Evolutionary conservation across 257 asterid species (phyloP), one percentile per base, ranked within the genome.

Genomic region (Lavandula angustifolia): DNA sequence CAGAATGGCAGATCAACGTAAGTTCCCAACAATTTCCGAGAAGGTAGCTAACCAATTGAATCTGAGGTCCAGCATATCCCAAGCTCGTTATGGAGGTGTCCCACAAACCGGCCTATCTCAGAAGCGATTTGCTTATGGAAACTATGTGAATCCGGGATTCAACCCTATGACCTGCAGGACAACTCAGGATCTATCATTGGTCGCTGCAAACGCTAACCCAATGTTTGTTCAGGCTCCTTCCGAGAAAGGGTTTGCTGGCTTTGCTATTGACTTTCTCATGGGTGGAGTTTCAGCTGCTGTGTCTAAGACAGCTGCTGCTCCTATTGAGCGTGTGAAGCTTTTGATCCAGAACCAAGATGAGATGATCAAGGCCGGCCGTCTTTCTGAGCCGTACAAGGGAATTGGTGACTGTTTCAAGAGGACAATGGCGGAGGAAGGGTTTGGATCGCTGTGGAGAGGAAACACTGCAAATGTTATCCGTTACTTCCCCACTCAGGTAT

Each of bases 231-330:
- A 81, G 78, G 97, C 97, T 71, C 97, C 97, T 4, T 47, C 83
- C 42, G 97, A 90, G 83, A 90, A 90, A 76, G 96, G 97, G 1
- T 1, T 84, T 0, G 71, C 82, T 22, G 73, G 90, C 44, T 90
- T 90, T 72, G 97, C 95, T 4, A 85, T 84, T 48, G 97, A 90
- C 62, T 90, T 90, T 62, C 88, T 90, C 48, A 90, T 90, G 97
- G 97, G 97, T 49, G 97, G 97, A 53, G 97, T 90, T 64, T 90
- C 97, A 22, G 97, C 96, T 59, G 97, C 97, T 63, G 96, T 90
- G 57, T 90, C 97, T 0, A 90, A 90, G 60, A 90, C 97, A 29
- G 95, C 96, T 54, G 97, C 97, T 47, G 97, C 97, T 7, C 97
- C 97, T 9, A 85, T 90, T 14, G 97, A 90, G 78, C 96, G 97